These are phyloP conservation scores for Xanthoconium stramineum DNA, from an alignment of 768 basidiomycete species.

Conservation along the genomic window DNA sequence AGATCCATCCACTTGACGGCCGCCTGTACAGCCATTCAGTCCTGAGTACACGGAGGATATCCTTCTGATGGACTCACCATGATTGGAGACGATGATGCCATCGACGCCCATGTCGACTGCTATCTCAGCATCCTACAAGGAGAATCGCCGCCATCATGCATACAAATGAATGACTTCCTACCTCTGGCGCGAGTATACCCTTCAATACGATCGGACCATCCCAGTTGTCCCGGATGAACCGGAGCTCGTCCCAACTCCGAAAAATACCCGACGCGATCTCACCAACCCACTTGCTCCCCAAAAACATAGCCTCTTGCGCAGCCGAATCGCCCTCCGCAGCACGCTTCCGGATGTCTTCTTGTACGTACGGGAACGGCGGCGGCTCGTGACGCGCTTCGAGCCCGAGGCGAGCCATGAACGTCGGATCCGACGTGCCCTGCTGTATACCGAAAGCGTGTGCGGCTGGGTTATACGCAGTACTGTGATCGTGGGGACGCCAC, in stretches of 20 bases:
- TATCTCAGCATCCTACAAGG: slow-evolving; percentile 44
- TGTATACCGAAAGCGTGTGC: slow-evolving; percentile 38
- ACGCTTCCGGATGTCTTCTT: slow-evolving; percentile 23
- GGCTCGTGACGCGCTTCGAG: slow-evolving; percentile 28
- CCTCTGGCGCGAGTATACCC: slow-evolving; percentile 35
- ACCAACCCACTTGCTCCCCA: slow-evolving; percentile 38
- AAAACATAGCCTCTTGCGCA: slow-evolving; percentile 23
- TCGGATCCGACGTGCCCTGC: slow-evolving; percentile 44
- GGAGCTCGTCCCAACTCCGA: slow-evolving; percentile 45
- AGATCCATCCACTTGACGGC: slow-evolving; percentile 76
- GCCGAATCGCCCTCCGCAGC: slow-evolving; percentile 31
- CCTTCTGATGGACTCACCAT: slow-evolving; percentile 44
- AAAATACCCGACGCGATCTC: slow-evolving; percentile 40
- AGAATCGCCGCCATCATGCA: background rate
- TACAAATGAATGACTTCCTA: background rate
- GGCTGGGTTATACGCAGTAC: slow-evolving; percentile 37
- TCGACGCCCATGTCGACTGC: slow-evolving; percentile 63
- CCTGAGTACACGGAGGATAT: background rate
- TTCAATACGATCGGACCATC: slow-evolving; percentile 48
- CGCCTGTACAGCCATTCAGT: slow-evolving; percentile 40
- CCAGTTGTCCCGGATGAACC: slow-evolving; percentile 44
- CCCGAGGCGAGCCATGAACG: slow-evolving; percentile 40
- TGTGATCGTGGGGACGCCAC: slow-evolving; percentile 44
- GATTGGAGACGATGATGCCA: slow-evolving; percentile 79
- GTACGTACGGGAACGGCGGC: slow-evolving; percentile 36